Percentiles rank a stretch among this genome's conserved stretches.
Evolutionary conservation across 306 rosid species (phyloP).

Genomic region (Castanopsis chinensis): DNA sequence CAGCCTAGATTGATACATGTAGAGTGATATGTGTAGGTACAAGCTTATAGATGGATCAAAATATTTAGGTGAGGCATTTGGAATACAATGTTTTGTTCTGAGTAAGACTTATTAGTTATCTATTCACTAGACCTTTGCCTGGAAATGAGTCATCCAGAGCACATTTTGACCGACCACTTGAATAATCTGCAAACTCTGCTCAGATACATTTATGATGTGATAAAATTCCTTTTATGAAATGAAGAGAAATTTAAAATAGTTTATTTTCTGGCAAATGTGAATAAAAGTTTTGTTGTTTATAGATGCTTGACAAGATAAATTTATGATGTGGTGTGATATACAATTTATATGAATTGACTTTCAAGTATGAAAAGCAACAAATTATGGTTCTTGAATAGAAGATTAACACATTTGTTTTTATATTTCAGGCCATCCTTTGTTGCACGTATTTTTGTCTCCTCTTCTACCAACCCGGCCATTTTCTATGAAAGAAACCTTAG

Average conservation of each 20-base stretch:
- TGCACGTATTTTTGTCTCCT: conserved; percentile 42
- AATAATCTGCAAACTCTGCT: background rate
- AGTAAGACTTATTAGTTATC: background rate
- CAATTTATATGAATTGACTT: conserved; percentile 8
- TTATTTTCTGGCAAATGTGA: background rate
- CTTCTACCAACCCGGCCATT: conserved; percentile 35
- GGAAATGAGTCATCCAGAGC: background rate
- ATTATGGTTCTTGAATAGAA: background rate
- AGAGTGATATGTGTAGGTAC: background rate
- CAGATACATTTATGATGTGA: background rate
- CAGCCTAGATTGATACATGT: background rate
- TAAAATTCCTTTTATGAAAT: background rate
- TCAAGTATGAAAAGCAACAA: background rate
- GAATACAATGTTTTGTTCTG: too few species aligned
- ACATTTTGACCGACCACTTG: background rate
- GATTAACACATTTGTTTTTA: background rate
- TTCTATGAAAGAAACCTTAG: conserved; percentile 33
- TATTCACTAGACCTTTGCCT: background rate
- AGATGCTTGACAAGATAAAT: background rate
- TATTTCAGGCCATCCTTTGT: conserved; percentile 41
- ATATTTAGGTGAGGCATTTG: background rate
- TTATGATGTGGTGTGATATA: background rate
- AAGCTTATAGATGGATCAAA: background rate
- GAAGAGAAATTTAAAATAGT: background rate
- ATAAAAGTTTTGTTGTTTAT: conserved; percentile 1